phyloP scores from a whole-genome alignment of 1,284 basidiomycete species.

The Trichosporon sp. region DNA sequence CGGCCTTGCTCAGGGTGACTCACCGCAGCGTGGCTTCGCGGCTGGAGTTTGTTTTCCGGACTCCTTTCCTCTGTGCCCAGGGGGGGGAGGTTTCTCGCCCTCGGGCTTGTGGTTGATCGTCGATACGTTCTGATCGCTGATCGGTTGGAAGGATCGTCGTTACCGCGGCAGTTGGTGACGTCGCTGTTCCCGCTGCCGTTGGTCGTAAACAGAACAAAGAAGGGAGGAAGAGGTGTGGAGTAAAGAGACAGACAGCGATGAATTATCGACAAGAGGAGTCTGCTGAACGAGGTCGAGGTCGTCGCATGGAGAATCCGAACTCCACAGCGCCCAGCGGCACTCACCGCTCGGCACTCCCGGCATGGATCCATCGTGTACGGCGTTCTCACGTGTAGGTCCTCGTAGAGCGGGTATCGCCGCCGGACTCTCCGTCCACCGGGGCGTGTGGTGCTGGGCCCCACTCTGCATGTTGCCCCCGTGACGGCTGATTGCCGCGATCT shows the following conservation, averaged over 20 bases:
- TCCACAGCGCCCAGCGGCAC: neutral
- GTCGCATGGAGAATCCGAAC: constrained; percentile 1
- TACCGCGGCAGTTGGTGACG: neutral
- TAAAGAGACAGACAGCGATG: neutral
- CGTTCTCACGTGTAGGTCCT: neutral
- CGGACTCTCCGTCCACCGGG: neutral
- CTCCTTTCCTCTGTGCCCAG: no score
- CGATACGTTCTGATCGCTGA: no score
- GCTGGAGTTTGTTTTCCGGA: no score
- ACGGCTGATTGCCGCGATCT: neutral
- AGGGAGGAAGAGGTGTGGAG: neutral
- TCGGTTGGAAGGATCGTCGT: neutral
- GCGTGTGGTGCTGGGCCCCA: no score
- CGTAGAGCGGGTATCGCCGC: no score
- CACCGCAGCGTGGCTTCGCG: constrained; percentile 6
- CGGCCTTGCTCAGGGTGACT: neutral
- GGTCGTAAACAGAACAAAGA: neutral
- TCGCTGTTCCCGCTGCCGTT: neutral
- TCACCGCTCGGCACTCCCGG: neutral
- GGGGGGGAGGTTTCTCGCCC: no score
- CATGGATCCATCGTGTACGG: neutral
- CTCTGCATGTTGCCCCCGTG: no score
- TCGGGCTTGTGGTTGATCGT: no score
- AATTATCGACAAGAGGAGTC: no score
- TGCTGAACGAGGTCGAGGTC: neutral